Conservation (phyloP, 202 grass and related monocot species). For the Alloteropsis angusta region DNA sequence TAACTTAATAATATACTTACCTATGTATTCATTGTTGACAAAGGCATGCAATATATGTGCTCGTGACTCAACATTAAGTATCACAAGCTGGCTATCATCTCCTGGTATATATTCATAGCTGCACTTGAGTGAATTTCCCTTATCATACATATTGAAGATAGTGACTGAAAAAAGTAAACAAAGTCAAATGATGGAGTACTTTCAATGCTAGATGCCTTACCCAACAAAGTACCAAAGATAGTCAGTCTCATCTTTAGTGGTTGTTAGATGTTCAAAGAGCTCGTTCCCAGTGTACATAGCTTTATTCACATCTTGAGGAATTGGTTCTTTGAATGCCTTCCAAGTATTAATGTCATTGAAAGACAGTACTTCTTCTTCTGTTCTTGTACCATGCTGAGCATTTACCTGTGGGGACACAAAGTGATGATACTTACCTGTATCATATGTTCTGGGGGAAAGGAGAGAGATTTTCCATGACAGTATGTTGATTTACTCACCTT, state of each 20-base stretch:
- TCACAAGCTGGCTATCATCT: constrained; percentile 16
- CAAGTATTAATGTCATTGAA: constrained; percentile 42
- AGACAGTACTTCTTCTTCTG: constrained; percentile 30
- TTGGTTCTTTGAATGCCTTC: constrained; percentile 51
- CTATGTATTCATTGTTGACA: constrained; percentile 54
- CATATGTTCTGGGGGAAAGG: background rate
- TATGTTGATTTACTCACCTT: constrained; percentile 33
- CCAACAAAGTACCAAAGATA: constrained; percentile 84
- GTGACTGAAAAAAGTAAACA: background rate
- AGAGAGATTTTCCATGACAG: background rate
- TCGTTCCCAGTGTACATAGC: constrained; percentile 25
- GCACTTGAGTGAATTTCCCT: constrained; percentile 29
- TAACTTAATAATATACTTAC: constrained; percentile 28
- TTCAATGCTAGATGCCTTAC: too few relatives aligned
- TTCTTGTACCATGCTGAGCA: constrained; percentile 51
- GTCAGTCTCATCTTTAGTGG: constrained; percentile 77
- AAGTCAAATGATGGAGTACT: background rate
- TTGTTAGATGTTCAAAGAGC: constrained; percentile 71
- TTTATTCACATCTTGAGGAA: constrained; percentile 30
- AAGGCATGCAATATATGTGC: constrained; percentile 86
- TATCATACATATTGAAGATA: background rate
- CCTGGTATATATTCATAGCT: constrained; percentile 48
- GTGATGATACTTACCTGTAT: background rate
- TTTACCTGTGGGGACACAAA: constrained; percentile 41
- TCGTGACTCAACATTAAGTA: constrained; percentile 63